phyloP scores from a whole-genome alignment of 2,329 filamentous ascomycete species.

The Aspergillus melleus region DNA sequence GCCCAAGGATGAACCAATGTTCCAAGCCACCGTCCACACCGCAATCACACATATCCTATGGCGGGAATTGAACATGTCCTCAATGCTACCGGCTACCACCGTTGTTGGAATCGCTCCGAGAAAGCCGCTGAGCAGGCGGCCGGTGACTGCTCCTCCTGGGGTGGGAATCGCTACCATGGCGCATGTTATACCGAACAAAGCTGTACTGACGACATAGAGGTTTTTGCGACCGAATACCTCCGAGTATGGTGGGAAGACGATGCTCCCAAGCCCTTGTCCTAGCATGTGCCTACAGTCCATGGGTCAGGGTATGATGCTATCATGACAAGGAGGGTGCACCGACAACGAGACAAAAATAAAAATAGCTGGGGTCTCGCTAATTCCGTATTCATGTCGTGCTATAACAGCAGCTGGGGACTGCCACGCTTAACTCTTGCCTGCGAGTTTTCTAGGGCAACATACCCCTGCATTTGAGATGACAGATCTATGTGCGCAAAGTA shows the following conservation, averaged over 20 bases:
- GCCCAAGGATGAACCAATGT: conserved; percentile 43
- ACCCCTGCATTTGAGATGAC: background rate
- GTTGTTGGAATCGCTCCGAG: conserved; percentile 48
- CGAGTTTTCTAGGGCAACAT: background rate
- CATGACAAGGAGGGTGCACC: background rate
- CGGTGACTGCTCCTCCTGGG: conserved; percentile 34
- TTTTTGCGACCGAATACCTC: conserved; percentile 34
- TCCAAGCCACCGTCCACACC: conserved; percentile 43
- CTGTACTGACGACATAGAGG: conserved; percentile 29
- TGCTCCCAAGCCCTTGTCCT: conserved; percentile 28
- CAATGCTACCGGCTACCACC: conserved; percentile 48
- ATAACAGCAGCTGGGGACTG: background rate
- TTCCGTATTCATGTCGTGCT: background rate
- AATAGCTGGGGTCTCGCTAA: conserved; percentile 6
- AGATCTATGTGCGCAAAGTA: background rate
- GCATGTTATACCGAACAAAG: conserved; percentile 24
- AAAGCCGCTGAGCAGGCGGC: conserved; percentile 44
- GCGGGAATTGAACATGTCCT: conserved; percentile 49
- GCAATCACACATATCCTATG: conserved; percentile 48
- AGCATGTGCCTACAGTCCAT: conserved; percentile 25
- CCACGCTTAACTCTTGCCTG: background rate
- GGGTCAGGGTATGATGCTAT: background rate
- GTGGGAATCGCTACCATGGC: conserved; percentile 39
- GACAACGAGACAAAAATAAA: conserved; percentile 23
- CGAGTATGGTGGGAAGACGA: conserved; percentile 33